phyloP scores from a whole-genome alignment of 768 basidiomycete genomes.

The Suillus paluster region DNA sequence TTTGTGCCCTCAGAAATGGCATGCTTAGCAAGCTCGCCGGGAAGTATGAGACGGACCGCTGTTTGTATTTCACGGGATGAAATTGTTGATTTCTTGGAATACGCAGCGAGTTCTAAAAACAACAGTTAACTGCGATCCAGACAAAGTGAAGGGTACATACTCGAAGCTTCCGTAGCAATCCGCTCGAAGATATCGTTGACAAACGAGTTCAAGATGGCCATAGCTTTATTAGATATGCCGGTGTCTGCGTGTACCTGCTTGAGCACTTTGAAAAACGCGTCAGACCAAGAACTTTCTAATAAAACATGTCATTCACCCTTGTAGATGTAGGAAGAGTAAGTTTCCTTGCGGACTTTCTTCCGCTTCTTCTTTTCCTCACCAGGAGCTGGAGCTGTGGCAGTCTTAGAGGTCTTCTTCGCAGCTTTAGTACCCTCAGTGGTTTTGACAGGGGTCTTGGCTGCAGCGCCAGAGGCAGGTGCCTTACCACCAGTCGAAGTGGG shows the following conservation, averaged over 20 bases:
- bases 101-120: conserved; percentile 85
- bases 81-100: conserved; percentile 99
- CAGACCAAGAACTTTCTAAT: background rate
- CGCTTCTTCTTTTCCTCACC: conserved; percentile 88
- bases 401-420: conserved; percentile 75
- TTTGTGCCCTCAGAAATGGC: conserved; percentile 86
- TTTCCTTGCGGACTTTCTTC: conserved; percentile 86
- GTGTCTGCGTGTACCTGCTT: conserved; percentile 99
- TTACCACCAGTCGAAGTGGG: conserved; percentile 78
- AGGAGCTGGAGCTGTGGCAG: conserved; percentile 56
- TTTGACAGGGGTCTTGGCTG: conserved; percentile 68
- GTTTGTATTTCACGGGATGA: conserved; percentile 99
- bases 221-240: conserved; percentile 99
- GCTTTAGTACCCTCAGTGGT: conserved; percentile 61
- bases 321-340: conserved; percentile 93
- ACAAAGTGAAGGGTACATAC: conserved; percentile 47
- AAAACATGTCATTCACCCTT: conserved; percentile 57
- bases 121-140: background rate
- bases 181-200: conserved; percentile 96
- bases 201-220: conserved; percentile 96
- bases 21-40: conserved; percentile 89
- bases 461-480: conserved; percentile 60
- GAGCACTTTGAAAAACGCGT: conserved; percentile 57
- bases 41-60: conserved; percentile 93
- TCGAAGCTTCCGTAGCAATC: conserved; percentile 90